Conservation (phyloP, 306 rosid genomes). For the Cicer judaicum region DNA sequence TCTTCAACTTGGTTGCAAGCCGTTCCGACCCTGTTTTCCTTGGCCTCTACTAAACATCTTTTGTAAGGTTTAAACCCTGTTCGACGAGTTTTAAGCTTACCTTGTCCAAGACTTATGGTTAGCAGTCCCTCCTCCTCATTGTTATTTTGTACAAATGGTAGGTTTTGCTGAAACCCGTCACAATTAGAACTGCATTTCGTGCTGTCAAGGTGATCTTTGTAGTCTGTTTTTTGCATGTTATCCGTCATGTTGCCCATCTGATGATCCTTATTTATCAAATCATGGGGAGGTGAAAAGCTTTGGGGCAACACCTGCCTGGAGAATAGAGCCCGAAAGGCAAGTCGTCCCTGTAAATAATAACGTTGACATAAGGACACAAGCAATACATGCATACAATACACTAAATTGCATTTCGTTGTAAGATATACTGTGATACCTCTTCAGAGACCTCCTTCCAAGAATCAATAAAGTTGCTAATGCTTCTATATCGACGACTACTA, state of each 20-base stretch:
- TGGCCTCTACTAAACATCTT: constrained; percentile 84
- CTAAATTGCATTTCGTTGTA: constrained; percentile 19
- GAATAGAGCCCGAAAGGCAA: constrained; percentile 91
- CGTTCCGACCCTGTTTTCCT: constrained; percentile 61
- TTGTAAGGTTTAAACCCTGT: constrained; percentile 97
- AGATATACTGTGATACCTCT: constrained; percentile 63
- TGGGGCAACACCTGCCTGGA: constrained; percentile 84
- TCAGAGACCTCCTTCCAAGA: constrained; percentile 95
- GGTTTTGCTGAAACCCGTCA: constrained; percentile 48
- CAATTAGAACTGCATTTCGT: constrained; percentile 49
- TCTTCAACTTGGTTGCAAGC: constrained; percentile 71
- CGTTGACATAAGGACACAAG: constrained; percentile 45
- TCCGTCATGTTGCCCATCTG: constrained; percentile 46
- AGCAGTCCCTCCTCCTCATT: constrained; percentile 61
- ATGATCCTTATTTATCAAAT: constrained; percentile 46
- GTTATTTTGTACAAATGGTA: constrained; percentile 46
- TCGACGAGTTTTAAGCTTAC: constrained; percentile 65
- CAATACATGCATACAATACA: constrained; percentile 28
- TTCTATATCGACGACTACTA: constrained; percentile 66
- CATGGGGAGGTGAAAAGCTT: constrained; percentile 84
- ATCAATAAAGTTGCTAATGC: constrained; percentile 58
- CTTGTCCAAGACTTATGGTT: constrained; percentile 73
- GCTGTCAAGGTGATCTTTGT: constrained; percentile 51
- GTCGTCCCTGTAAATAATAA: constrained; percentile 66
- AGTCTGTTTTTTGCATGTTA: constrained; percentile 46